phyloP scores from a whole-genome alignment of 768 basidiomycete species.

The Tricholomella constricta region DNA sequence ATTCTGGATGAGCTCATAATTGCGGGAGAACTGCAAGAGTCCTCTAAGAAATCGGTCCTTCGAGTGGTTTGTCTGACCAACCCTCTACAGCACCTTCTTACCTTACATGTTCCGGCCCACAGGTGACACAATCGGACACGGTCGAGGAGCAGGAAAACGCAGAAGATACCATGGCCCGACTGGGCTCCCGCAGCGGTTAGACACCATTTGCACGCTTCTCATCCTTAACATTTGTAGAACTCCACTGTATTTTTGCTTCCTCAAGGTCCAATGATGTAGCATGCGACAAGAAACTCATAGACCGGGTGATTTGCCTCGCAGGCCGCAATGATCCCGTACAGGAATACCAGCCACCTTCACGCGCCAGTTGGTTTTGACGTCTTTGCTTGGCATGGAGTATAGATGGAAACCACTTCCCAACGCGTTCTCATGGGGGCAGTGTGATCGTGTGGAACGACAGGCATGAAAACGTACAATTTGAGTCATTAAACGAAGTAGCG shows the following conservation, averaged over 20 bases:
- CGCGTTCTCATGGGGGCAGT: not conserved
- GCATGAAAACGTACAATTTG: not conserved
- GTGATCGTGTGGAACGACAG: not conserved
- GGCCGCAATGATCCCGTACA: not conserved
- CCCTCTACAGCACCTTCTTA: not conserved
- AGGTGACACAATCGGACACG: conserved; percentile 86
- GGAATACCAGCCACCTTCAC: not conserved
- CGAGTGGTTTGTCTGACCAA: conserved; percentile 39
- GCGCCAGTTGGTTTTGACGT: not conserved
- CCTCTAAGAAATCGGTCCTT: conserved; percentile 89
- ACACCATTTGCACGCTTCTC: conserved; percentile 20
- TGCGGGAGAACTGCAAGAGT: conserved; percentile 96
- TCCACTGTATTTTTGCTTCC: conserved; percentile 22
- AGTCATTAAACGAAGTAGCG: not conserved
- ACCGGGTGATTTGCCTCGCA: not conserved
- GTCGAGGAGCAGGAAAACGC: conserved; percentile 86
- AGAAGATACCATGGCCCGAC: conserved; percentile 77
- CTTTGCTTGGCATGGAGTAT: not conserved
- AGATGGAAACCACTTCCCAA: not conserved
- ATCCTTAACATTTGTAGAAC: conserved; percentile 20
- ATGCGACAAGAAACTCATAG: not conserved
- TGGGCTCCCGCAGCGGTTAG: conserved; percentile 76
- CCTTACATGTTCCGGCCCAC: conserved; percentile 4
- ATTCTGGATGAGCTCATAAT: conserved; percentile 97
- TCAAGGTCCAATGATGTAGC: conserved; percentile 50